phyloP scores from a whole-genome alignment of 495 filamentous ascomycete species.

The Lasiosphaeria hispida region DNA sequence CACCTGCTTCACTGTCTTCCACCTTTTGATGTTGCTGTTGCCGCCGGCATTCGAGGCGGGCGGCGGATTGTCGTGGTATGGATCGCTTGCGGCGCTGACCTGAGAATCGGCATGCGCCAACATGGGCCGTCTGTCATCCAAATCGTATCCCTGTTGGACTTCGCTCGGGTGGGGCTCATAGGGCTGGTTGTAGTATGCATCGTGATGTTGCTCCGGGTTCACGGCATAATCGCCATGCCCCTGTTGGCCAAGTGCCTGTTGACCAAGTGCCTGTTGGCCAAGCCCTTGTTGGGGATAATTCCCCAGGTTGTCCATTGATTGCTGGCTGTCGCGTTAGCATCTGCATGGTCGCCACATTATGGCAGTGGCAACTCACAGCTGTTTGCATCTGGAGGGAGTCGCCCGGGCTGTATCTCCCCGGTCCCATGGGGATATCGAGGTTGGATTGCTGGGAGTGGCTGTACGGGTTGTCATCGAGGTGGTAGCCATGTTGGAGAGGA shows the following conservation, averaged over 20 bases:
- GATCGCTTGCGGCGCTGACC: constrained; percentile 36
- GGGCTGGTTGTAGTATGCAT: constrained; percentile 79
- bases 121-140: constrained; percentile 52
- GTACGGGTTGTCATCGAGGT: constrained; percentile 68
- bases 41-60: constrained; percentile 47
- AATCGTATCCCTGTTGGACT: constrained; percentile 42
- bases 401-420: constrained; percentile 45
- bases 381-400: constrained; percentile 71
- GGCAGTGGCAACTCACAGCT: constrained; percentile 52
- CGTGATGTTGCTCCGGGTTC: constrained; percentile 79
- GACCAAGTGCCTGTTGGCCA: too few species aligned
- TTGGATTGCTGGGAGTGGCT: constrained; percentile 40
- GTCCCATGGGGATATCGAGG: constrained; percentile 66
- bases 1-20: constrained; percentile 99
- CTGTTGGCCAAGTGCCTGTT: constrained; percentile 49
- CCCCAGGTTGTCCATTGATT: constrained; percentile 75
- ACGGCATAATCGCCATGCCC: constrained; percentile 69
- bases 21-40: constrained; percentile 67
- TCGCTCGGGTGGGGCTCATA: constrained; percentile 69
- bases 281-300: constrained; percentile 69
- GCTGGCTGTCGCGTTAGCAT: constrained; percentile 42
- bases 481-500: constrained; percentile 60
- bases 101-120: constrained; percentile 47
- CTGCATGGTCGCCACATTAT: not conserved
- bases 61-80: constrained; percentile 46